Evolutionary conservation across 495 filamentous ascomycete species (phyloP).

Genomic region (Tuber borchii): DNA sequence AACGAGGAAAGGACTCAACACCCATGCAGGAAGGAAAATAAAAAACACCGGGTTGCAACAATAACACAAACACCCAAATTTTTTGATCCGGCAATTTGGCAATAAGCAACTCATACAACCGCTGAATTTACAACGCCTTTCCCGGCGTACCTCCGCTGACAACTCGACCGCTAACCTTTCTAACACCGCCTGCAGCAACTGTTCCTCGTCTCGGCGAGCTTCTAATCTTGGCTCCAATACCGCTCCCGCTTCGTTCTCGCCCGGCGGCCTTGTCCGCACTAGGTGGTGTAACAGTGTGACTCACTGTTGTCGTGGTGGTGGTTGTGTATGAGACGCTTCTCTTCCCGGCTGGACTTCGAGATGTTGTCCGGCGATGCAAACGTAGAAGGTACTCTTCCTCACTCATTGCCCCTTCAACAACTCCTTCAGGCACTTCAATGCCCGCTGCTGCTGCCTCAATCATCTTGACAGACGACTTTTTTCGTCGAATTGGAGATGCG

Average conservation of each 20-base stretch:
- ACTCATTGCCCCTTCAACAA: constrained; percentile 30
- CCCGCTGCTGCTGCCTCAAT: constrained; percentile 23
- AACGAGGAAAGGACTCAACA: constrained; percentile 11
- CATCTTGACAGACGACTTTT: constrained; percentile 31
- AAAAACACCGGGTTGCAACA: constrained; percentile 29
- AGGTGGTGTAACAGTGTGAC: constrained; percentile 50
- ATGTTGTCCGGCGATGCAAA: constrained; percentile 33
- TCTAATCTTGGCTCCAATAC: constrained; percentile 68
- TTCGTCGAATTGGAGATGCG: constrained; percentile 33
- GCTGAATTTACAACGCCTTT: constrained; percentile 36
- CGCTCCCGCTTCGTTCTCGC: constrained; percentile 51
- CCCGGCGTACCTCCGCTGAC: constrained; percentile 58
- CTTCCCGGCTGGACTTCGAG: constrained; percentile 32
- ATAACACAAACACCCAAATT: constrained; percentile 1
- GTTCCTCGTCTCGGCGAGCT: constrained; percentile 56
- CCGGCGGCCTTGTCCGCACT: constrained; percentile 48
- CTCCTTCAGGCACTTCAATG: not conserved
- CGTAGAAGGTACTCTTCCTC: constrained; percentile 41
- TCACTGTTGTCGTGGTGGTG: constrained; percentile 56
- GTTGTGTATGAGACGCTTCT: constrained; percentile 55
- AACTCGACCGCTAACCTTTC: constrained; percentile 90
- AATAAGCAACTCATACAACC: constrained; percentile 18
- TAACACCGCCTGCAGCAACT: constrained; percentile 60
- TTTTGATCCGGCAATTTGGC: constrained; percentile 9
- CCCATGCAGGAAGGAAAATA: constrained; percentile 8